Evolutionary conservation across 2,329 filamentous ascomycete species (phyloP), one percentile per base, ranked within the genome.

Genomic region (Cadophora sp.): DNA sequence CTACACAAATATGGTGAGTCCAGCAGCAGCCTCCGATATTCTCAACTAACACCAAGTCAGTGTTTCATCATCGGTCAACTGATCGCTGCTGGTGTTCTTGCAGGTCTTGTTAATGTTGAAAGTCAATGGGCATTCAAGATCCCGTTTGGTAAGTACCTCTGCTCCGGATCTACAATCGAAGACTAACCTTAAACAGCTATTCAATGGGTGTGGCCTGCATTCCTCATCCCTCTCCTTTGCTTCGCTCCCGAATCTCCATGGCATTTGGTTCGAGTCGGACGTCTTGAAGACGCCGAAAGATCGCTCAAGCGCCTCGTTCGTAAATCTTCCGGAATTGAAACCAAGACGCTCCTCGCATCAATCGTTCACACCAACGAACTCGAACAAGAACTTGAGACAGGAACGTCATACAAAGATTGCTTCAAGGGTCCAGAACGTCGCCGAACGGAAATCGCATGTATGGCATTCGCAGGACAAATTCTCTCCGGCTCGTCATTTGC

Each of bases 401-500:
- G 80, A 0, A 83, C 80, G 33, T 81, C 78, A 0, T 85, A 85
- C 66, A 14, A 75, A 33, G 83, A 85, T 66, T 84, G 83, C 53
- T 80, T 85, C 70, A 81, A 77, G 59, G 81, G 80, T 0, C 75
- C 78, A 50, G 83, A 83, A 65, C 72, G 80, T 14, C 77, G 82
- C 5, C 80, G 83, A 14, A 85, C 83, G 0, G 83, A 85, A 70
- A 84, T 85, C 30, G 80, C 82, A 0, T 78, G 80, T 60, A 86
- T 87, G 72, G 85, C 86, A 4, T 89, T 88, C 78, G 82, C 84
- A 13, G 87, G 86, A 1, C 87, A 89, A 73, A 86, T 88, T 20
- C 79, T 89, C 3, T 85, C 83, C 58, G 87, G 88, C 16, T 85
- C 86, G 67, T 85, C 86, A 22, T 83, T 89, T 66, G 85, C 87